Evolutionary conservation across 1,284 basidiomycete genomes (phyloP), one percentile per base, ranked within the genome.

Genomic region (Ustanciosporium gigantosporum): DNA sequence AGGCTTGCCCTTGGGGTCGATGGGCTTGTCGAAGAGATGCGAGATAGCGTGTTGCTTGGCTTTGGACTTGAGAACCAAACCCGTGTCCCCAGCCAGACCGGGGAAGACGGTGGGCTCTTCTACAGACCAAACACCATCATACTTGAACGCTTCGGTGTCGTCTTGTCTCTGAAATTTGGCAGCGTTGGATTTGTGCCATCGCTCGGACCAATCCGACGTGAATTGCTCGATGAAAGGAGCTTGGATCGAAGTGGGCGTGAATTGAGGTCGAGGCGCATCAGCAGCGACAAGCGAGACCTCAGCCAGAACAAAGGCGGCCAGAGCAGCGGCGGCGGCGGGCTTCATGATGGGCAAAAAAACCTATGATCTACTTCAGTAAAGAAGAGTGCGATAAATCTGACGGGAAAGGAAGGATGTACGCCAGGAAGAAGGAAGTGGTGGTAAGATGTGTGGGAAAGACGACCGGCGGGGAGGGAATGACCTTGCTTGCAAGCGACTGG

Each of bases 221-320:
- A 99, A 99, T 80, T 99, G 95, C 81, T 99, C 95, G 71, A 99
- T 77, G 83, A 98, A 97, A 55, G 90, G 87, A n/a, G 89, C 92
- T 74, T 88, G 86, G 80, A 96, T 82, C 49, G 82, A 80, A 45
- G 92, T 88, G 36, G 88, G 82, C 90, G 96, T 64, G 48, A 70
- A 70, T 16, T 59, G 53, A 0, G 59, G 52, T 24, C 53, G 53
- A 22, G 59, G 20, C 27, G 41, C 48, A 29, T 57, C 59, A 23
- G 59, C 52, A 21, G 48, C 22, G 35, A 46, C 51, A n/a, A n/a
- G n/a, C 5, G 19, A 7, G 38, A 53, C 52, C 48, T 57, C 52
- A 37, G 49, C 53, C 32, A 57, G 52, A 21, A 46, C 49, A 38
- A 57, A 62, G 41, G 59, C 59, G 29, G 59, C 49, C 45, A 57